Evolutionary conservation across 768 basidiomycete species (phyloP), one percentile per base, ranked within the genome.

Genomic region (Termitomyces sp.): DNA sequence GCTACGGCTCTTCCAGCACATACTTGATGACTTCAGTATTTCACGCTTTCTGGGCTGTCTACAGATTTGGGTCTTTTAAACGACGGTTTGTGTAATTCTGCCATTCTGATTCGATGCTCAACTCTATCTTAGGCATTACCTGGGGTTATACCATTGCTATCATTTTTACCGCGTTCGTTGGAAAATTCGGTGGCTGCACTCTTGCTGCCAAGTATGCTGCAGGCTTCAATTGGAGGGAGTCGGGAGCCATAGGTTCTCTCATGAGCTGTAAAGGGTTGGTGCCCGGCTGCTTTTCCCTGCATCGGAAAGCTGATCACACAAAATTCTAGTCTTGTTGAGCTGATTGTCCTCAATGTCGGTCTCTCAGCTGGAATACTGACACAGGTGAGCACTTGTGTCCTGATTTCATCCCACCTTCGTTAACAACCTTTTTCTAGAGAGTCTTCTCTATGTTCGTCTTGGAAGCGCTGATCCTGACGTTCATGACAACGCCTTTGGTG

Each of bases 401-500:
- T 24, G 12, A 46, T 22, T 12, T 22, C 32, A 29, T 13, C 5
- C n/a, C 7, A 29, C 37, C 1, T 55, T 55, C 29, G 12, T 52
- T 5, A n/a, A 32, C 8, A n/a, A 26, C 24, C n/a, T 5, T 44
- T 20, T 63, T 58, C n/a, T 64, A 76, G 74, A 80, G 80, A 26
- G 89, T 97, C 7, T 95, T 98, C 72, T 90, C 92, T 0, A 98
- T 97, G 93, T 95, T 98, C 65, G 93, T 98, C 41, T 76, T 98
- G 20, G 88, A 90, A 66, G 88, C 91, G 0, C 73, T 94, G 39
- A 69, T 86, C 7, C 75, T 97, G 41, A 96, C 95, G 0, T 92
- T 90, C 74, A 81, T 92, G 73, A 94, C 94, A 0, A 92, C 90
- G 0, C 92, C 91, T 0, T 79, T 86, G 32, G 88, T 90, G 22